Evolutionary conservation across 371 early-diverging fungal species (phyloP).

Genomic region (Nematocida minor): DNA sequence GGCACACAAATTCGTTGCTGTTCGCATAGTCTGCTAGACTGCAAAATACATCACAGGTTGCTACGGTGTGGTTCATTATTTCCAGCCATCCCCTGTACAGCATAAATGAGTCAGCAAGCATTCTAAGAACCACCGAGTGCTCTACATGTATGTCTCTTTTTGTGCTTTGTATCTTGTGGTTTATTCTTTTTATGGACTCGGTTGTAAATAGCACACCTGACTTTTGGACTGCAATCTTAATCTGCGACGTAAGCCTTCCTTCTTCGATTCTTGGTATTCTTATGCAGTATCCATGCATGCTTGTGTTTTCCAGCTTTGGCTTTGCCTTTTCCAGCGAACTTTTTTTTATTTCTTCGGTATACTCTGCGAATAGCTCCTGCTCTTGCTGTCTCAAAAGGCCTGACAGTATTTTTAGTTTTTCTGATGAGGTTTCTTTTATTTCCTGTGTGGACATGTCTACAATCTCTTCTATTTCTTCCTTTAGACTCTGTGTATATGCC

Average conservation of each 20-base stretch:
- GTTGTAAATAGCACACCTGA: conserved; percentile 63
- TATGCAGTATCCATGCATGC: conserved; percentile 41
- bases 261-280: conserved; percentile 60
- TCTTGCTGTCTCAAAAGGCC: conserved; percentile 6
- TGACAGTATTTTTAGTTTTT: conserved; percentile 17
- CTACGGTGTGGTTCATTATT: conserved; percentile 59
- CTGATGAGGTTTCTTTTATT: conserved; percentile 8
- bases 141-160: conserved; percentile 44
- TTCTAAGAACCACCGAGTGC: conserved; percentile 30
- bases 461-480: conserved; percentile 40
- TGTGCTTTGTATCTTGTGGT: conserved; percentile 3
- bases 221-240: conserved; percentile 55
- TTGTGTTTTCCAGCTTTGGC: conserved; percentile 13
- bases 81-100: conserved; percentile 52
- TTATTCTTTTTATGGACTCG: conserved; percentile 21
- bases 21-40: conserved; percentile 49
- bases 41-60: conserved; percentile 62
- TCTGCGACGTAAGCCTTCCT: conserved; percentile 42
- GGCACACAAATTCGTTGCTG: conserved; percentile 33
- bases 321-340: not conserved
- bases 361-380: conserved; percentile 55
- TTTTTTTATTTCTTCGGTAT: conserved; percentile 31
- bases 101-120: conserved; percentile 21
- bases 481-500: not conserved
- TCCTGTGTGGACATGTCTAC: conserved; percentile 47